Conservation (phyloP, 345 rosid species). For the Trapa incisa region DNA sequence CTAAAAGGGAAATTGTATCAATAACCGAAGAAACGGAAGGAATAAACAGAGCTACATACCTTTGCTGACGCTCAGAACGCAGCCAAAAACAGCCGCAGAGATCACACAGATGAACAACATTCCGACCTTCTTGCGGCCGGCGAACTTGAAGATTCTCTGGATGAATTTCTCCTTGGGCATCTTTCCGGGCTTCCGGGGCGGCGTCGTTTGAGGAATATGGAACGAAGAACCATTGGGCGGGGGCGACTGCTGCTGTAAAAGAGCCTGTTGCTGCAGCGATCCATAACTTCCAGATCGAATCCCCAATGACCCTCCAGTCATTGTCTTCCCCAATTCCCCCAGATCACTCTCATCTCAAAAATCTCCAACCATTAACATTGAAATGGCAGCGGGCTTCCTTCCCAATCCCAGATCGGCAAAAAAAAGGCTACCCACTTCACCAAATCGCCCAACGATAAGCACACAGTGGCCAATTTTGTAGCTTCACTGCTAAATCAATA, state of each 20-base stretch:
- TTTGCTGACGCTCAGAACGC: conserved; percentile 81
- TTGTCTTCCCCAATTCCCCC: conserved; percentile 21
- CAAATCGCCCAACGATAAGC: conserved; percentile 11
- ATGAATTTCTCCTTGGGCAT: conserved; percentile 64
- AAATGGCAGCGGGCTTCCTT: not conserved
- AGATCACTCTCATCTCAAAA: conserved; percentile 29
- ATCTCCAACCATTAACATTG: not conserved
- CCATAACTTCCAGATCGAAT: conserved; percentile 82
- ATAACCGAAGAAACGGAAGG: not conserved
- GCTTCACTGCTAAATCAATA: conserved; percentile 4
- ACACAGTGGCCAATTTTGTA: conserved; percentile 12
- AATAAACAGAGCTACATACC: conserved; percentile 28
- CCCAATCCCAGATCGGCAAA: not conserved
- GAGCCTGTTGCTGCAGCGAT: conserved; percentile 72
- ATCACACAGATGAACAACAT: conserved; percentile 74
- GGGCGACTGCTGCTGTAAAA: conserved; percentile 34
- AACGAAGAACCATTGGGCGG: conserved; percentile 20
- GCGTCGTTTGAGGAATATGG: conserved; percentile 30
- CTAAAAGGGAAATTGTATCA: not conserved
- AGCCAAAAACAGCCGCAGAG: conserved; percentile 72
- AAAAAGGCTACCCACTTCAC: conserved; percentile 7
- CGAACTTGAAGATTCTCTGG: conserved; percentile 84
- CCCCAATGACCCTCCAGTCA: conserved; percentile 62
- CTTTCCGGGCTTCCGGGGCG: conserved; percentile 57
- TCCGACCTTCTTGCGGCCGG: conserved; percentile 88